Evolutionary conservation across 176 grass and related monocot genomes (phyloP).

Genomic region (Secale cereale): DNA sequence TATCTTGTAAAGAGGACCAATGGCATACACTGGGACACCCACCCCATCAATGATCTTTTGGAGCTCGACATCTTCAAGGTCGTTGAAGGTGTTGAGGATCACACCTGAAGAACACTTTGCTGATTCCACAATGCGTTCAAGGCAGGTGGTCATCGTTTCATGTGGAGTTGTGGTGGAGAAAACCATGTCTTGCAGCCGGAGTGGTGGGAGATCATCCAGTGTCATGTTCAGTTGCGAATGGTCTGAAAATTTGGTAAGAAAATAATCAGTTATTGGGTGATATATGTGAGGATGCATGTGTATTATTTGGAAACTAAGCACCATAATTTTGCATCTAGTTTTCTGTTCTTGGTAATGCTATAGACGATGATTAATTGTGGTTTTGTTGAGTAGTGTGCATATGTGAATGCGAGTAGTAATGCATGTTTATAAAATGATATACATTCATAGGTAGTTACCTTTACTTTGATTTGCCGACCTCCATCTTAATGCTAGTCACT

Average conservation of each 20-base stretch:
- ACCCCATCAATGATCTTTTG: not conserved
- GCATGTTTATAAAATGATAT: too few relatives aligned
- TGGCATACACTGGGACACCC: not conserved
- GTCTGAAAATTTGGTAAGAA: not conserved
- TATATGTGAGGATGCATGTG: not conserved
- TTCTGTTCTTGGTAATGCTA: too few relatives aligned
- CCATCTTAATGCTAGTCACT: too few relatives aligned
- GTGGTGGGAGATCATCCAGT: conserved; percentile 27
- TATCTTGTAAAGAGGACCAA: conserved; percentile 40
- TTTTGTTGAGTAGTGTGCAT: too few relatives aligned
- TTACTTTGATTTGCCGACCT: too few relatives aligned
- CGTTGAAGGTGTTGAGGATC: conserved; percentile 27
- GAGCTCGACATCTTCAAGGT: conserved; percentile 10
- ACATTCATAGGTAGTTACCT: too few relatives aligned
- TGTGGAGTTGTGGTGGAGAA: not conserved
- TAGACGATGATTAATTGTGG: too few relatives aligned
- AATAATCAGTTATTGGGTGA: not conserved
- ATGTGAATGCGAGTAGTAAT: too few relatives aligned
- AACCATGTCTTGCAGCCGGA: conserved; percentile 19
- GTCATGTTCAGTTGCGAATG: not conserved
- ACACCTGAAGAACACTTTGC: conserved; percentile 4
- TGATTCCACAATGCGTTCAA: not conserved
- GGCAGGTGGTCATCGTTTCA: not conserved
- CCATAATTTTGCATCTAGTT: not conserved
- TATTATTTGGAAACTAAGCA: not conserved